Percentiles rank a stretch among this genome's conserved stretches.
Conservation (phyloP, 2,329 filamentous ascomycete genomes). For the Alternaria sp. region DNA sequence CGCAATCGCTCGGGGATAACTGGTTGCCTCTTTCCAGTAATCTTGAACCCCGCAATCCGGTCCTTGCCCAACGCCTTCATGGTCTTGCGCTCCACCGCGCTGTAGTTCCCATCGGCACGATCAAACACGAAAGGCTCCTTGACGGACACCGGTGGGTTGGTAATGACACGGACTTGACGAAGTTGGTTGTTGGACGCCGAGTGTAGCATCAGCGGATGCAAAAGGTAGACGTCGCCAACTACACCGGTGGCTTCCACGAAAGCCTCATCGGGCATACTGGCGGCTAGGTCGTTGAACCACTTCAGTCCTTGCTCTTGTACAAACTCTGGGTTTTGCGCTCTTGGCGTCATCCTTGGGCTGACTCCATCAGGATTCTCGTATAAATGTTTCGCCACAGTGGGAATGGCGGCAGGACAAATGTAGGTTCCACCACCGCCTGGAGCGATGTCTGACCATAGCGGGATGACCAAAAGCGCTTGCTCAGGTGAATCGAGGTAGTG, state of each 20-base stretch:
- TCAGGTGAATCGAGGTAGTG: slow-evolving; percentile 75
- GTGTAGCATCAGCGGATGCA: slow-evolving; percentile 68
- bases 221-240: slow-evolving; percentile 63
- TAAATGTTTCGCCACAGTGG: slow-evolving; percentile 62
- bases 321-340: slow-evolving; percentile 57
- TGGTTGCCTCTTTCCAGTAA: slow-evolving; percentile 56
- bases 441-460: slow-evolving; percentile 69
- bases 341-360: slow-evolving; percentile 67
- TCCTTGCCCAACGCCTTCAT: slow-evolving; percentile 57
- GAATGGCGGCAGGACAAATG: slow-evolving; percentile 67
- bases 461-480: slow-evolving; percentile 72
- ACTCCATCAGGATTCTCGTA: slow-evolving; percentile 69
- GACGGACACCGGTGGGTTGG: slow-evolving; percentile 62
- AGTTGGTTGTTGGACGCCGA: slow-evolving; percentile 59
- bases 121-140: slow-evolving; percentile 61
- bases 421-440: slow-evolving; percentile 68
- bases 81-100: slow-evolving; percentile 63
- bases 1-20: slow-evolving; percentile 59
- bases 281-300: slow-evolving; percentile 55
- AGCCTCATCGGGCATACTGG: slow-evolving; percentile 42
- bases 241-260: slow-evolving; percentile 63
- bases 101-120: slow-evolving; percentile 58
- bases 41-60: slow-evolving; percentile 60
- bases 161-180: slow-evolving; percentile 59
- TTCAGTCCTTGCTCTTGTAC: slow-evolving; percentile 49